Percentiles rank a stretch among this genome's conserved stretches.
Conservation (phyloP, 2,329 filamentous ascomycete species). For the Neopestalotiopsis clavispora region DNA sequence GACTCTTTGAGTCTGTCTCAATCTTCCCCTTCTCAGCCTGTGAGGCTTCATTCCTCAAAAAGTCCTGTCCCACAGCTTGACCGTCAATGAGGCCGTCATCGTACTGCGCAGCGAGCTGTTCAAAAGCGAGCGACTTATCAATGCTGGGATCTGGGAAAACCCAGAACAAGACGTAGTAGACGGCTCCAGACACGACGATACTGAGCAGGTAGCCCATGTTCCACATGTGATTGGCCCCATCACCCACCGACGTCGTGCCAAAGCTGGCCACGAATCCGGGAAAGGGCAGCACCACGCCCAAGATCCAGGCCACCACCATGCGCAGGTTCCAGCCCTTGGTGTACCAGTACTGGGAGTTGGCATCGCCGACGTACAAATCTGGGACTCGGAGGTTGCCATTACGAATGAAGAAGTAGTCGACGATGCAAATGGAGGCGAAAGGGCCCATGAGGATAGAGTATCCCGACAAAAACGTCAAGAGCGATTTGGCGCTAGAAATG, state of each 20-base stretch:
- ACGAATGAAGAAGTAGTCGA: slow-evolving; percentile 12
- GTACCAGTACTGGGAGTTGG: slow-evolving; percentile 9
- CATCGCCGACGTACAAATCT: neutral
- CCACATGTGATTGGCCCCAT: neutral
- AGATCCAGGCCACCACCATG: neutral
- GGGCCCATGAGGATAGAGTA: neutral
- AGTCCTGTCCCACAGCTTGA: neutral
- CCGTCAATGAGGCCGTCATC: neutral
- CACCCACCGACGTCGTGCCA: neutral
- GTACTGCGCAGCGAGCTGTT: neutral
- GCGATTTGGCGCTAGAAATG: slow-evolving; percentile 41
- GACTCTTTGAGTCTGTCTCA: neutral
- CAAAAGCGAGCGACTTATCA: neutral
- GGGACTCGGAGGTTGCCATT: slow-evolving; percentile 3
- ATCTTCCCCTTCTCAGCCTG: neutral
- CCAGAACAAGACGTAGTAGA: neutral
- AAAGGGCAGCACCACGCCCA: neutral
- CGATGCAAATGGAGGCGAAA: neutral
- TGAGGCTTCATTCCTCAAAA: neutral
- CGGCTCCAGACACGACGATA: neutral
- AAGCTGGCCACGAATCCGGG: neutral
- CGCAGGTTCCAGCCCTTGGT: neutral
- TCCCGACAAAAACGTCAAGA: slow-evolving; percentile 45
- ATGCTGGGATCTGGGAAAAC: neutral
- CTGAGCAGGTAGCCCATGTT: neutral